Evolutionary conservation across 176 grass and related monocot genomes (phyloP).

Genomic region (Musa acuminata): DNA sequence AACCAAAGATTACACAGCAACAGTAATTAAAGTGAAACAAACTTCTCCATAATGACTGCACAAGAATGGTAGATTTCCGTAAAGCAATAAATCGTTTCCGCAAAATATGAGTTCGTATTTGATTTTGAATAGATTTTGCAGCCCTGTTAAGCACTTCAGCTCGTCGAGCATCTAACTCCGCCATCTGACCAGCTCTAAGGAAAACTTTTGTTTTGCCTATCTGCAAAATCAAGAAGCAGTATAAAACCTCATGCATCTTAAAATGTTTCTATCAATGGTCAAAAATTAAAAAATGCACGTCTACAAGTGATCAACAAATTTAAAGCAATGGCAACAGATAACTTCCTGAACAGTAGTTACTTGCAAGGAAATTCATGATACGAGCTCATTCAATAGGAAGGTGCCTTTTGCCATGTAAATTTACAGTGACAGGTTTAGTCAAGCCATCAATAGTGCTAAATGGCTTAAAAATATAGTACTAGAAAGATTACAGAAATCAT

Average conservation of each 20-base stretch:
- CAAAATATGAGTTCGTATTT: slow-evolving; percentile 88
- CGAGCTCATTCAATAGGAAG: not conserved
- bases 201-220: slow-evolving; percentile 99
- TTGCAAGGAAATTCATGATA: not conserved
- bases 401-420: not conserved
- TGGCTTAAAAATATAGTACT: not conserved
- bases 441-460: not conserved
- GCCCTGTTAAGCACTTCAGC: slow-evolving; percentile 84
- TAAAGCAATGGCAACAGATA: too few relatives aligned
- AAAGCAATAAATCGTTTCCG: slow-evolving; percentile 74
- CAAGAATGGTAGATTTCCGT: slow-evolving; percentile 60
- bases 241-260: too few relatives aligned
- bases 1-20: not conserved
- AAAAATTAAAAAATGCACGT: too few relatives aligned
- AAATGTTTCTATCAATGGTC: too few relatives aligned
- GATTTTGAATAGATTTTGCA: slow-evolving; percentile 87
- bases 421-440: not conserved
- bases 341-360: too few relatives aligned
- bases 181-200: slow-evolving; percentile 99
- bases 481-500: not conserved
- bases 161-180: slow-evolving; percentile 92
- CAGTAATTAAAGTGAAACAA: slow-evolving; percentile 11
- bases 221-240: slow-evolving; percentile 35
- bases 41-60: slow-evolving; percentile 98
- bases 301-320: too few relatives aligned